Conservation (phyloP, 768 basidiomycete species). For the Xerocomellus amylosporus region DNA sequence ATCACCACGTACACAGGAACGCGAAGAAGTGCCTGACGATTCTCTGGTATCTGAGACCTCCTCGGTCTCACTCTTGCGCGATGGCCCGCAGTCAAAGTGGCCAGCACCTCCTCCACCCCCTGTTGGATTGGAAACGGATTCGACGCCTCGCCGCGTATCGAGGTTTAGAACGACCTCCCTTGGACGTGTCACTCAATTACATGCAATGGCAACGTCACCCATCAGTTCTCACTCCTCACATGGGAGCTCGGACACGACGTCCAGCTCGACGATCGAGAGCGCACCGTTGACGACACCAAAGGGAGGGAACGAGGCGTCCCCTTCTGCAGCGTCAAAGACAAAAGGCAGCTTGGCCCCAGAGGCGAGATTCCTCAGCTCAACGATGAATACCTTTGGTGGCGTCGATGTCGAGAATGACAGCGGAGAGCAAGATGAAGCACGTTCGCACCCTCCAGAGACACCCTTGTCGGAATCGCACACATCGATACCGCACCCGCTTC, state of each 20-base stretch:
- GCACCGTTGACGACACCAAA: conserved; percentile 18
- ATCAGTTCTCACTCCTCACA: conserved; percentile 43
- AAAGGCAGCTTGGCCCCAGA: conserved; percentile 25
- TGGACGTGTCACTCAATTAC: conserved; percentile 25
- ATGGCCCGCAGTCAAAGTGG: conserved; percentile 26
- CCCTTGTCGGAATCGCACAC: not conserved
- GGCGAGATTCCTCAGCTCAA: conserved; percentile 28
- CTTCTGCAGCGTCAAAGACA: not conserved
- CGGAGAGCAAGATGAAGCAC: conserved; percentile 2
- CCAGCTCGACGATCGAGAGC: conserved; percentile 33
- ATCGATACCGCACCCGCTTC: conserved; percentile 25
- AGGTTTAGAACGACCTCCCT: conserved; percentile 31
- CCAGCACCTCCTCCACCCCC: conserved; percentile 32
- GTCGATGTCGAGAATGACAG: conserved; percentile 13
- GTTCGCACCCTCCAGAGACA: not conserved
- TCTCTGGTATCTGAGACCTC: conserved; percentile 14
- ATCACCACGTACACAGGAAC: conserved; percentile 9
- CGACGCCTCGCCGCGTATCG: conserved; percentile 25
- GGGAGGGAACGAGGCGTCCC: conserved; percentile 8
- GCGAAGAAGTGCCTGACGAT: conserved; percentile 10
- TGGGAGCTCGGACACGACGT: conserved; percentile 36
- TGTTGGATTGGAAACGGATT: conserved; percentile 24
- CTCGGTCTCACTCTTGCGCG: conserved; percentile 19
- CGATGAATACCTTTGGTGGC: conserved; percentile 40
- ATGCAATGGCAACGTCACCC: conserved; percentile 41